Percentiles rank a stretch among this genome's conserved stretches.
phyloP scores from a whole-genome alignment of 2,329 filamentous ascomycete genomes.

The Chaetomium globosum region DNA sequence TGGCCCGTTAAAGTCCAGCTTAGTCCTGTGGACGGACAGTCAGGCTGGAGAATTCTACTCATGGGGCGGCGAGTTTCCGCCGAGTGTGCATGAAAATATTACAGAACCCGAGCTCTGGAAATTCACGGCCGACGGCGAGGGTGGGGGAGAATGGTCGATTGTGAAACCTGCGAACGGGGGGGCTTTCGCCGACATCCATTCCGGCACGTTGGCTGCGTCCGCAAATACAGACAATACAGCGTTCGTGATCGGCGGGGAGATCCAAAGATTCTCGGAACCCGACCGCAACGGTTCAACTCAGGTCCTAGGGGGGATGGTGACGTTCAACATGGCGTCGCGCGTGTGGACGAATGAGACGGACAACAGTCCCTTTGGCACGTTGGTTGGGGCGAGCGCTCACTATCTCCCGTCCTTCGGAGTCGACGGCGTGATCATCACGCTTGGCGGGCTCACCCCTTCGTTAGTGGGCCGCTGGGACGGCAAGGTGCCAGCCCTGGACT shows the following conservation, averaged over 20 bases:
- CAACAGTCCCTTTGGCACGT: constrained; percentile 17
- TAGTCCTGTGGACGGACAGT: constrained; percentile 21
- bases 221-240: constrained; percentile 22
- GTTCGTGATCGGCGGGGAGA: constrained; percentile 28
- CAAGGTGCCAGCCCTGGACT: constrained; percentile 4
- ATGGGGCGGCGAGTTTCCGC: constrained; percentile 25
- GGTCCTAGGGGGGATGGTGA: constrained; percentile 26
- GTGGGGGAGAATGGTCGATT: constrained; percentile 24
- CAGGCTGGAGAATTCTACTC: constrained; percentile 21
- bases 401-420: constrained; percentile 25
- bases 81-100: constrained; percentile 1
- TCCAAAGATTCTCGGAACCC: constrained; percentile 22
- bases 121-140: constrained; percentile 28
- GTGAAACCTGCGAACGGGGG: constrained; percentile 18
- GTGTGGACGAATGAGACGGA: constrained; percentile 26
- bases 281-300: background rate
- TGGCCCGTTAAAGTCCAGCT: constrained; percentile 11
- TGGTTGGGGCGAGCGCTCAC: constrained; percentile 8
- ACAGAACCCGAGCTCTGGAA: constrained; percentile 24
- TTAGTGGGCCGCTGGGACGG: background rate
- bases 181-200: constrained; percentile 11
- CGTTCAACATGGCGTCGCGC: constrained; percentile 26
- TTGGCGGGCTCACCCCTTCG: constrained; percentile 20
- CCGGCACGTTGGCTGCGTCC: constrained; percentile 15
- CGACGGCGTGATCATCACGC: constrained; percentile 25